Evolutionary conservation across 139 green algal genomes (phyloP).

Genomic region (Pleodorina starrii): DNA sequence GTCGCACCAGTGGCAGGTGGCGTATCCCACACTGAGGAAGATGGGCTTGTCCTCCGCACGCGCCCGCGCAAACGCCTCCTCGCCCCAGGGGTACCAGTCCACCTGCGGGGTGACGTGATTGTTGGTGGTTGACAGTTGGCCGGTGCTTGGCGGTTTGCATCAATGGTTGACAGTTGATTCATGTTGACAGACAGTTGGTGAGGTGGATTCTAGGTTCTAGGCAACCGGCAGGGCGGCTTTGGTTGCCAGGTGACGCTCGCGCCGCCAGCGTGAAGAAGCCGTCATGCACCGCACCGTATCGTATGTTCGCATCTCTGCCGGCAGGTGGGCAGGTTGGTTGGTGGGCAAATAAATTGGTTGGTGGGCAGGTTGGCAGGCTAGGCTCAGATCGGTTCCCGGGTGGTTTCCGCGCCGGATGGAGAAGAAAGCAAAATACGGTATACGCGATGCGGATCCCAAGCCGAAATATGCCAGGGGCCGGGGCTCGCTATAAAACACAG

Average conservation of each 20-base stretch:
- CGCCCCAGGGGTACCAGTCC: slow-evolving; percentile 93
- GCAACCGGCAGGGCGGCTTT: neutral
- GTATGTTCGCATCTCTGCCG: too few relatives aligned
- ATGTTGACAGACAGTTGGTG: neutral
- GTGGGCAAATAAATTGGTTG: neutral
- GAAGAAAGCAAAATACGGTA: neutral
- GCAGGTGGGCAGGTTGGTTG: too few relatives aligned
- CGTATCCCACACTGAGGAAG: slow-evolving; percentile 91
- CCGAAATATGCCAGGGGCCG: neutral
- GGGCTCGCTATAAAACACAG: neutral
- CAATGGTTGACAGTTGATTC: neutral
- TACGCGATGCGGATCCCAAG: neutral
- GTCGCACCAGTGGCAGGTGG: slow-evolving; percentile 69
- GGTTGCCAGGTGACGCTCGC: too few relatives aligned
- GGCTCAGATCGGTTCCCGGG: neutral
- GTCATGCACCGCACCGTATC: too few relatives aligned
- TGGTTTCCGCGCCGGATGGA: too few relatives aligned
- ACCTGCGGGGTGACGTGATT: slow-evolving; percentile 68
- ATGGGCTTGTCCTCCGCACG: slow-evolving; percentile 84
- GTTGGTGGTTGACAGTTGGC: neutral
- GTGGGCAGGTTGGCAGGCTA: neutral
- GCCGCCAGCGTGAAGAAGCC: too few relatives aligned
- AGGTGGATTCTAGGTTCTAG: neutral
- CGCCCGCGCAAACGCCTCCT: slow-evolving; percentile 86
- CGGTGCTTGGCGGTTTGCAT: neutral